Percentiles rank a stretch among this genome's conserved stretches.
phyloP scores from a whole-genome alignment of 768 basidiomycete genomes.

The Rhodotorula kratochvilovae region DNA sequence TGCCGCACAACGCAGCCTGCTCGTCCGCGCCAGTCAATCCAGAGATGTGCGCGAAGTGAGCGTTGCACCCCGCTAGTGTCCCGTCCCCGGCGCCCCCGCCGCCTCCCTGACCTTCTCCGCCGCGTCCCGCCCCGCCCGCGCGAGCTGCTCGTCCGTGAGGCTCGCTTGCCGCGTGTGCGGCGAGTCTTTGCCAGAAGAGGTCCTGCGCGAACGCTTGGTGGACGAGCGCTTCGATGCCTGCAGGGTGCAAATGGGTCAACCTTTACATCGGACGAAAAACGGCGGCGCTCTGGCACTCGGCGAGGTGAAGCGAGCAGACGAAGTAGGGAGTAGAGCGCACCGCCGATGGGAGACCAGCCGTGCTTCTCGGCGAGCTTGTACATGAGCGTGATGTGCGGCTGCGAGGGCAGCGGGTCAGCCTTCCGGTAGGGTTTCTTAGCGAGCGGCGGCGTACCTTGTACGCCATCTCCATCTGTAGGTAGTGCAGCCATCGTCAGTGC shows the following conservation, averaged over 20 bases:
- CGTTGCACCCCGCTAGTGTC: too few relatives aligned
- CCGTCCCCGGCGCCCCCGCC: conserved; percentile 7
- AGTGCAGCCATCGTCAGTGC: rapidly evolving
- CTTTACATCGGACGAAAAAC: too few relatives aligned
- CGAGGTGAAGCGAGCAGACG: background rate
- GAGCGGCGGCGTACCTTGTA: conserved; percentile 17
- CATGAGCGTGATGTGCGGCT: conserved; percentile 37
- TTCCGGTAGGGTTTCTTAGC: background rate
- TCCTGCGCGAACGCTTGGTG: conserved; percentile 40
- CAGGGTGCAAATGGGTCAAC: background rate
- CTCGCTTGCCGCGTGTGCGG: background rate
- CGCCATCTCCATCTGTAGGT: conserved; percentile 25
- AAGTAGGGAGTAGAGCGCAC: conserved; percentile 1
- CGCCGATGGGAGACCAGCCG: conserved; percentile 21
- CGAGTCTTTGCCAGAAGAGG: conserved; percentile 25
- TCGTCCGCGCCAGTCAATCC: too few relatives aligned
- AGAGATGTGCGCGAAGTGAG: background rate
- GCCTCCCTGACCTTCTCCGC: conserved; percentile 3
- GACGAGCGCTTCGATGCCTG: conserved; percentile 42
- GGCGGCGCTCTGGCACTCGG: too few relatives aligned
- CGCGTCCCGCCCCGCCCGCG: background rate
- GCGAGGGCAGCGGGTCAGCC: background rate
- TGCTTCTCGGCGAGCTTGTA: conserved; percentile 24
- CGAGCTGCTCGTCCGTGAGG: background rate
- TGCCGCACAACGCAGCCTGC: background rate